phyloP scores from a whole-genome alignment of 495 filamentous ascomycete species.

The Oleoguttula mirabilis region DNA sequence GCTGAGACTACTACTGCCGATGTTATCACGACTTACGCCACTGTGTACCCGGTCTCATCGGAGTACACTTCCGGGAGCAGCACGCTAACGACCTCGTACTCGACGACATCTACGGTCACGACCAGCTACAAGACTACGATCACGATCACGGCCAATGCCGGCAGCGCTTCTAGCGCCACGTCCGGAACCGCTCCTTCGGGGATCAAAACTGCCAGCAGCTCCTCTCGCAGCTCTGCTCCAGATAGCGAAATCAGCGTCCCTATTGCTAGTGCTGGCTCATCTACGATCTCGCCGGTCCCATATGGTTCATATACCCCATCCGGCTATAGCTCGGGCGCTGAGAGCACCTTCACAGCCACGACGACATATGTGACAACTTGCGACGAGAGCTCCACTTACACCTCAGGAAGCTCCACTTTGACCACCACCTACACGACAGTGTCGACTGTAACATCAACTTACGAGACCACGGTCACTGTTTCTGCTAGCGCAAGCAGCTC shows the following conservation, averaged over 20 bases:
- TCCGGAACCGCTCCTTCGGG: no score
- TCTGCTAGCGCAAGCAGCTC: background rate
- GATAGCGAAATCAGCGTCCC: no score
- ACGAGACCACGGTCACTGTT: background rate
- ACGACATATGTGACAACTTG: background rate
- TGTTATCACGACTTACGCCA: background rate
- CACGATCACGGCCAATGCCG: no score
- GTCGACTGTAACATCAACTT: background rate
- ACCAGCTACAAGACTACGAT: background rate
- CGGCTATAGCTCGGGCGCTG: background rate
- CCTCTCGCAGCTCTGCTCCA: no score
- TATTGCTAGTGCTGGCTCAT: no score
- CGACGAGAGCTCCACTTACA: background rate
- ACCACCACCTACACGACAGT: background rate
- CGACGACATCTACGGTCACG: background rate
- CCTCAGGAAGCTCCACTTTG: background rate
- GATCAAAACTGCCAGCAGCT: no score
- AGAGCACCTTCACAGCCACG: background rate
- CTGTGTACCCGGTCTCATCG: background rate
- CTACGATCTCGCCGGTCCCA: background rate
- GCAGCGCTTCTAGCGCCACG: no score
- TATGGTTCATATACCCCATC: background rate
- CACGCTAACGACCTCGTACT: background rate
- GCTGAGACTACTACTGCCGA: background rate
- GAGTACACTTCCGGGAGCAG: background rate